phyloP scores from a whole-genome alignment of 1,139 yeast genomes.

The Debaryomycetaceae sp. region DNA sequence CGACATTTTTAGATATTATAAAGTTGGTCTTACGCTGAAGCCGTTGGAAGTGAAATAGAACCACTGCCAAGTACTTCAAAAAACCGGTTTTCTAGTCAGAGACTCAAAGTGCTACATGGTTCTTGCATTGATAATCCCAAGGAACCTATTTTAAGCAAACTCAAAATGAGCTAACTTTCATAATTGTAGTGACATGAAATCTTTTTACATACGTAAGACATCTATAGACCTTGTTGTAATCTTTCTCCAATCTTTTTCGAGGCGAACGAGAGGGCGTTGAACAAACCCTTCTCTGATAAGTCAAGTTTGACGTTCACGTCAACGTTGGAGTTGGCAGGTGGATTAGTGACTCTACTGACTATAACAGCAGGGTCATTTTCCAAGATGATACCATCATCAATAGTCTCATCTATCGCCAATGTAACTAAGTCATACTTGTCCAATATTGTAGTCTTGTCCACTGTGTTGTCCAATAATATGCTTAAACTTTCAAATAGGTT shows the following conservation, averaged over 20 bases:
- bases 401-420: conserved; percentile 84
- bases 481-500: conserved; percentile 82
- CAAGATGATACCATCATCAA: conserved; percentile 88
- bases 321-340: conserved; percentile 55
- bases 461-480: conserved; percentile 65
- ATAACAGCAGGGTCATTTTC: conserved; percentile 87
- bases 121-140: too few relatives aligned
- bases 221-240: conserved; percentile 68
- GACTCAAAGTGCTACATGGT: too few relatives aligned
- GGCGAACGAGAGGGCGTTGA: conserved; percentile 88
- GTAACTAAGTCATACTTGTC: conserved; percentile 85
- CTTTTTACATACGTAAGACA: background rate
- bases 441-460: conserved; percentile 75
- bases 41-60: too few relatives aligned
- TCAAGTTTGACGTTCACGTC: conserved; percentile 63
- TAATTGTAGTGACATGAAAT: too few relatives aligned
- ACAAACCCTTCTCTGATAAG: conserved; percentile 79
- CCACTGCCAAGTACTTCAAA: too few relatives aligned
- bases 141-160: too few relatives aligned
- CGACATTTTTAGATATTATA: background rate
- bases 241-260: conserved; percentile 82
- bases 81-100: too few relatives aligned
- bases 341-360: conserved; percentile 83
- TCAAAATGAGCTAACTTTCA: too few relatives aligned
- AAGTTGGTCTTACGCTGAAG: too few relatives aligned